Base-by-base conservation (phyloP, 768 basidiomycete species). In the Lactifluus pinguis region DNA sequence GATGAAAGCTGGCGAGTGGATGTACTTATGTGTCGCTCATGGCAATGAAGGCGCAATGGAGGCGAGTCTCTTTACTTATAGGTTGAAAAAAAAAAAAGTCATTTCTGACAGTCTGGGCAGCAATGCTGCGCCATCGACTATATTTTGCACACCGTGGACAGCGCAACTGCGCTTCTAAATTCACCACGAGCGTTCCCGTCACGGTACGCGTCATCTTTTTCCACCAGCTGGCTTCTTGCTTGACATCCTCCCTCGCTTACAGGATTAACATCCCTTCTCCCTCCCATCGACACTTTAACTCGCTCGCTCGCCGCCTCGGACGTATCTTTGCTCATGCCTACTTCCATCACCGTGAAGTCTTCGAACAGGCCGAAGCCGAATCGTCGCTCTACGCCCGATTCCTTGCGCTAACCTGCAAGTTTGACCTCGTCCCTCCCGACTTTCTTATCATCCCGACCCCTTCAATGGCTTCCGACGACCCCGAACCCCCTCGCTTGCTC, bases 1-100 rank as follows among this genome's bases (percentile, higher is more conserved):
- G 74, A 99, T 99, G 95, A 95, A 95, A 72, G 94, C 95, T n/a
- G 92, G 91, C 57, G 92, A 98, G 76, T 98, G 95, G 95, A 79
- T 92, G 32, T 98, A 97, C 73, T 76, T 98, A 6, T 98, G 95
- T 66, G 93, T 95, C 42, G 95, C 93, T 0, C 94, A 98, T 72
- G 92, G 91, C 21, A 90, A 85, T 68, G 89, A 90, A 59, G 86
- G 87, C 10, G 82, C 85, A 53, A 88, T 90, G 83, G 91, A 92
- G 83, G 90, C 89, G 66, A 49, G 80, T 68, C 38, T 19, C 13
- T 2, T 48, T 36, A 19, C 38, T 17, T 47, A 19, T 15, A 45
- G 3, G 30, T 39, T 17, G 32, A 25, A 30, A 47, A 49, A 19
- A 34, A 25, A 25, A 25, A 47, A 15, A 19, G 17, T 15, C 51